Percentiles rank a stretch among this genome's conserved stretches.
Evolutionary conservation across 352 stramenopile species (phyloP).

Genomic region (Phytophthora agathidicida): DNA sequence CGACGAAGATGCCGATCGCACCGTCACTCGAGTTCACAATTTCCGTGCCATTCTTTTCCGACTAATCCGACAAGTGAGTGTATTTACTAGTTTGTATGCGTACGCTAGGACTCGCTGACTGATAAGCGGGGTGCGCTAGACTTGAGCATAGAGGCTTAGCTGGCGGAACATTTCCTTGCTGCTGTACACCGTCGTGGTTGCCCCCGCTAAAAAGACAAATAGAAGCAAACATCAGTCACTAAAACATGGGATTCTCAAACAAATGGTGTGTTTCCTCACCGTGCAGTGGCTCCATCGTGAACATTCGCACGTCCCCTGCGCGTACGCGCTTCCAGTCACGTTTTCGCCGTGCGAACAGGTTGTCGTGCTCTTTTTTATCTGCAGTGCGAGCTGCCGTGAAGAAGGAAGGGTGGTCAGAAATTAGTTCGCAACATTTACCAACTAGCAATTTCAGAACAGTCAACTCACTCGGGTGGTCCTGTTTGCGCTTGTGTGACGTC

Average conservation of each 20-base stretch:
- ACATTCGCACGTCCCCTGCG: constrained; percentile 72
- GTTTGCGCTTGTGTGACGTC: constrained; percentile 74
- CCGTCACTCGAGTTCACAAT: constrained; percentile 87
- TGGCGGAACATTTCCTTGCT: constrained; percentile 78
- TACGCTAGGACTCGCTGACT: constrained; percentile 24
- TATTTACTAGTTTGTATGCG: constrained; percentile 32
- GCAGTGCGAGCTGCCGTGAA: constrained; percentile 51
- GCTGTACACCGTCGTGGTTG: constrained; percentile 78
- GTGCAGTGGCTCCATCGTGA: constrained; percentile 72
- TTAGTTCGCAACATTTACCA: not conserved
- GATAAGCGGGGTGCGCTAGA: constrained; percentile 27
- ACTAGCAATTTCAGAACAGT: not conserved
- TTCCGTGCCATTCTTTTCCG: constrained; percentile 67
- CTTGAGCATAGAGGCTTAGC: constrained; percentile 78
- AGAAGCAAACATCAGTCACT: constrained; percentile 28
- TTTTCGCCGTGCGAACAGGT: constrained; percentile 75
- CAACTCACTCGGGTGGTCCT: constrained; percentile 62
- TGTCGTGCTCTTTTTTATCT: constrained; percentile 78
- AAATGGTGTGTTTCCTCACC: constrained; percentile 30
- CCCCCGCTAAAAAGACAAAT: constrained; percentile 47
- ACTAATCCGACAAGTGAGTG: constrained; percentile 45
- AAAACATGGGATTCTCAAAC: not conserved
- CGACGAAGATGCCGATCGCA: constrained; percentile 49
- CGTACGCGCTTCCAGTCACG: constrained; percentile 80
- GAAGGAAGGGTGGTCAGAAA: not conserved